phyloP scores from a whole-genome alignment of 805 yeast species.

The Nakazawaea anatomiae region DNA sequence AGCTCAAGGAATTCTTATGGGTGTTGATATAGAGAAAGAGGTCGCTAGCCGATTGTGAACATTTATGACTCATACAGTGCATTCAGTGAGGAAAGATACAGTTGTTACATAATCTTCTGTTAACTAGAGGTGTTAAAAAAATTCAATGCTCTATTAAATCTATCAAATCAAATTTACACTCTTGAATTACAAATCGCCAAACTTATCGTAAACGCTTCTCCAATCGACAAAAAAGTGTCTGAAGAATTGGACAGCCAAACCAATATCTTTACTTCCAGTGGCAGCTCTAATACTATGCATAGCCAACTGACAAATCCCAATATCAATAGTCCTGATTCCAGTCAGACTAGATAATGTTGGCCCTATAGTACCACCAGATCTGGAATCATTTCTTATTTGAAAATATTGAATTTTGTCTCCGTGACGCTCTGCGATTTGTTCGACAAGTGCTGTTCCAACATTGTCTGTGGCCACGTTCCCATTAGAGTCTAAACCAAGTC shows the following conservation, averaged over 20 bases:
- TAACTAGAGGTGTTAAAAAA: no score
- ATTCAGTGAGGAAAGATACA: no score
- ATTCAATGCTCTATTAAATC: no score
- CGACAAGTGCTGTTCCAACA: constrained; percentile 62
- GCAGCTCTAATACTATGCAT: constrained; percentile 87
- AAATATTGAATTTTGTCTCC: constrained; percentile 69
- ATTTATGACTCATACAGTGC: no score
- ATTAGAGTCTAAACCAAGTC: constrained; percentile 69
- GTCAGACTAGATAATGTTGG: constrained; percentile 59
- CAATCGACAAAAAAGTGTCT: constrained; percentile 63
- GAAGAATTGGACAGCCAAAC: constrained; percentile 67
- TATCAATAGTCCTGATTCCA: constrained; percentile 71
- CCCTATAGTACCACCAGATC: constrained; percentile 89
- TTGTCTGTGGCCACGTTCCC: constrained; percentile 82
- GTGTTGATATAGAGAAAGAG: constrained; percentile 5
- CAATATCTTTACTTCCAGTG: constrained; percentile 71
- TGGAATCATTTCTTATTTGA: constrained; percentile 79
- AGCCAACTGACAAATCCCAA: constrained; percentile 78
- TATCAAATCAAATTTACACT: no score
- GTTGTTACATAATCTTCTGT: no score
- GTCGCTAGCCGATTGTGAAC: neutral
- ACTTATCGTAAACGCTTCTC: constrained; percentile 51
- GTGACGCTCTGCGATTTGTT: constrained; percentile 60
- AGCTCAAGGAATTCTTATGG: constrained; percentile 23
- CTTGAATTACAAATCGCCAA: constrained; percentile 18